Percentiles rank a stretch among this genome's conserved stretches.
phyloP scores from a whole-genome alignment of 2,329 filamentous ascomycete genomes.

The Pseudogymnoascus destructans region DNA sequence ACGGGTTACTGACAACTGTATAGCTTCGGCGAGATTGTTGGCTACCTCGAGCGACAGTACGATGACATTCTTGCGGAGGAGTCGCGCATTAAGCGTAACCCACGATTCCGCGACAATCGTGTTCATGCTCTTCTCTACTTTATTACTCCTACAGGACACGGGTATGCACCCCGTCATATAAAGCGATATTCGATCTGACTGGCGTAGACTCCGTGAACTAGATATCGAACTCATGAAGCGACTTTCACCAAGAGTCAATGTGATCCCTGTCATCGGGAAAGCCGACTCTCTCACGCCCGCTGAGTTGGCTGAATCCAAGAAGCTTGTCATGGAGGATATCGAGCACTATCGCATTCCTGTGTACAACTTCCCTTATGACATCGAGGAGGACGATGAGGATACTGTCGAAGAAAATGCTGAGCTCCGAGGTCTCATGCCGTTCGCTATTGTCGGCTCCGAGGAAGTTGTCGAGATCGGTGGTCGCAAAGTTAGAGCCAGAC shows the following conservation, averaged over 20 bases:
- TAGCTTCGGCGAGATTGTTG: slow-evolving; percentile 94
- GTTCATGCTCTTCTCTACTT: slow-evolving; percentile 98
- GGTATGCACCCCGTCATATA: slow-evolving; percentile 39
- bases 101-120: slow-evolving; percentile 97
- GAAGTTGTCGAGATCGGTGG: slow-evolving; percentile 90
- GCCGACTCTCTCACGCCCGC: slow-evolving; percentile 93
- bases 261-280: slow-evolving; percentile 97
- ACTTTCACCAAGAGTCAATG: slow-evolving; percentile 92
- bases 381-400: slow-evolving; percentile 98
- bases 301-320: slow-evolving; percentile 97
- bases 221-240: slow-evolving; percentile 99
- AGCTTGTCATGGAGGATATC: slow-evolving; percentile 99
- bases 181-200: slow-evolving; percentile 9
- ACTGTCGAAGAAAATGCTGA: slow-evolving; percentile 99
- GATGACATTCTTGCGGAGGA: slow-evolving; percentile 98
- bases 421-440: slow-evolving; percentile 93
- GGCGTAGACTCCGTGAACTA: slow-evolving; percentile 75
- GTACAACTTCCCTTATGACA: slow-evolving; percentile 99
- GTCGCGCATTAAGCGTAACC: slow-evolving; percentile 99
- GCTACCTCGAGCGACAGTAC: slow-evolving; percentile 97
- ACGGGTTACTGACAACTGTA: slow-evolving; percentile 21
- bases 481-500: slow-evolving; percentile 80
- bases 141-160: slow-evolving; percentile 94
- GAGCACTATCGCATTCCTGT: slow-evolving; percentile 99
- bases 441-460: slow-evolving; percentile 96